Base-by-base conservation (phyloP, 345 rosid genomes). In the Citrus unshiu region DNA sequence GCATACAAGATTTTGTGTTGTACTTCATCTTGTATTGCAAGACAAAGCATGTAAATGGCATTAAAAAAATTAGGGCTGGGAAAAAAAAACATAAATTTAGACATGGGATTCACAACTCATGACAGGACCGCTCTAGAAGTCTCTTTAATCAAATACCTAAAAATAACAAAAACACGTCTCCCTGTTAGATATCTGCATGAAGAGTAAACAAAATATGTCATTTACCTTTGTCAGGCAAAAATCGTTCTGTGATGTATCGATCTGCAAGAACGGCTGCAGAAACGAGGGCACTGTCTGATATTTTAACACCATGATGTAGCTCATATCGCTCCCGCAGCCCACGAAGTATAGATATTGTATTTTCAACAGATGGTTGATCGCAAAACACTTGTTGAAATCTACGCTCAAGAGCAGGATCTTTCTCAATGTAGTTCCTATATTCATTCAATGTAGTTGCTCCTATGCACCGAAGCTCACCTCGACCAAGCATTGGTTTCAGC, bases 301-400 rank as follows among this genome's bases (percentile, higher is more conserved):
- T 96, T 69, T 90, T 93, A 78, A 96, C 91, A 54, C 99, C 98
- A 70, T 96, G 98, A 82, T 94, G 97, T 68, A 96, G 83, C 84
- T 93, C 98, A 37, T 96, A 96, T 22, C 91, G 87, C 85, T 96
- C 98, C 76, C 91, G 91, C 80, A 94, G 79, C 21, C 98, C 94
- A 60, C 97, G 92, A 43, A 96, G 98, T 80, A 96, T 94, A 29
- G 98, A 94, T 79, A 96, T 87, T 56, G 99, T 90, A 80, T 93
- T 98, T 85, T 94, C 98, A 81, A 94, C 98, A 30, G 95, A 88
- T 56, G 99, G 98, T 79, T 94, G 98, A 75, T 84, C 90, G 87
- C 98, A 96, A 59, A 86, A 91, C 56, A 94, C 99, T 86, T 96
- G 99, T 63, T 96, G 99, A 83, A 94, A 96, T 84, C 99, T 91